Evolutionary conservation across 2,329 filamentous ascomycete genomes (phyloP).

Genomic region (Nigrograna mackinnonii): DNA sequence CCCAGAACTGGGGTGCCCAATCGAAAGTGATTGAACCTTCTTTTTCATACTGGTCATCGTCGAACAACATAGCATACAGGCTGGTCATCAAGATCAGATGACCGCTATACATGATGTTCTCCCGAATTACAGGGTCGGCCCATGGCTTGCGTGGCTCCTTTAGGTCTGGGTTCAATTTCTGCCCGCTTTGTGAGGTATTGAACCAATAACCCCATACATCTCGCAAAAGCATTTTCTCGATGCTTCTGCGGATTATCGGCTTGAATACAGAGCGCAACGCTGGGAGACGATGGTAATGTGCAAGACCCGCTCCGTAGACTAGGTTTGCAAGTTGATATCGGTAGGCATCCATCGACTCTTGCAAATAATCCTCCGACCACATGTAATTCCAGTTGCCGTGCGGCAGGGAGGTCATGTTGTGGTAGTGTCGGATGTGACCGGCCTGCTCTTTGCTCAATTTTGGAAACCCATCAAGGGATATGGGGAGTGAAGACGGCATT

Average conservation of each 20-base stretch:
- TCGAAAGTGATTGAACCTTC: conserved; percentile 36
- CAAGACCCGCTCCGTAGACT: conserved; percentile 40
- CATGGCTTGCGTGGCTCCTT: conserved; percentile 46
- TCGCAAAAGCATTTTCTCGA: conserved; percentile 47
- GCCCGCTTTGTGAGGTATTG: conserved; percentile 40
- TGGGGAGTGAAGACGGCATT: no score
- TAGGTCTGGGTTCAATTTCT: conserved; percentile 38
- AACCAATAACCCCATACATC: conserved; percentile 52
- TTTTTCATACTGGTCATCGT: conserved; percentile 45
- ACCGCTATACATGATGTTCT: conserved; percentile 50
- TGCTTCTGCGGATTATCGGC: conserved; percentile 36
- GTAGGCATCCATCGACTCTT: conserved; percentile 43
- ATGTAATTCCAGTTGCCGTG: conserved; percentile 83
- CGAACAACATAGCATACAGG: conserved; percentile 48
- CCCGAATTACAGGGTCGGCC: conserved; percentile 44
- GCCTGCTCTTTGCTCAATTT: conserved; percentile 25
- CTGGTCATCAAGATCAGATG: conserved; percentile 45
- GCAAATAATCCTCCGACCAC: conserved; percentile 51
- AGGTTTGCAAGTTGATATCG: conserved; percentile 49
- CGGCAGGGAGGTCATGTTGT: conserved; percentile 66
- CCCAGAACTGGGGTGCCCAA: conserved; percentile 45
- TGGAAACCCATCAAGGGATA: no score
- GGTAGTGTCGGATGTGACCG: conserved; percentile 42
- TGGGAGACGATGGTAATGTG: conserved; percentile 46
- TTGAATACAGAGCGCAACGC: conserved; percentile 40